These are phyloP conservation scores for Lagenidium sp. DNA, from an alignment of 352 stramenopile species.

Conservation along the genomic window DNA sequence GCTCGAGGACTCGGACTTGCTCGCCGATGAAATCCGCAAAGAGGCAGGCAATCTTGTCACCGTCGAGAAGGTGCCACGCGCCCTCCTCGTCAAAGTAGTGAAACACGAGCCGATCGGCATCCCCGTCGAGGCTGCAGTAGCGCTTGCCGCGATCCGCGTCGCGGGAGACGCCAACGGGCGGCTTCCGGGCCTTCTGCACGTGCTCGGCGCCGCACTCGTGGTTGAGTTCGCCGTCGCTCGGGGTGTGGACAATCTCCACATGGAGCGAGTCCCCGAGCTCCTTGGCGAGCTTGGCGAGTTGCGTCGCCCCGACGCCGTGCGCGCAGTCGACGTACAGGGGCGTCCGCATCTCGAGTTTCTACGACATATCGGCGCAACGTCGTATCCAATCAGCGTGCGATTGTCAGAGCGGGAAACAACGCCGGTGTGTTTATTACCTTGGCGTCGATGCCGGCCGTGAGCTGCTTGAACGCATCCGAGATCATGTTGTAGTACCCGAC, in stretches of 20 bases:
- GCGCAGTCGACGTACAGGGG: constrained; percentile 90
- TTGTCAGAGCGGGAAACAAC: too few relatives aligned
- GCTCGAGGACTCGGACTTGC: constrained; percentile 72
- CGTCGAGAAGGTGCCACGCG: constrained; percentile 90
- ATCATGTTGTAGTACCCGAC: constrained; percentile 96
- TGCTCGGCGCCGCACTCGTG: constrained; percentile 94
- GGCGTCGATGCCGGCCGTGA: constrained; percentile 70
- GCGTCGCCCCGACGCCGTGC: constrained; percentile 87
- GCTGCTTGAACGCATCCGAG: constrained; percentile 86
- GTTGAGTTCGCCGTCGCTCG: constrained; percentile 90
- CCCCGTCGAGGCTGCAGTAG: constrained; percentile 95
- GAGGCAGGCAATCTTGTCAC: constrained; percentile 97
- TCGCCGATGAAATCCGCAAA: constrained; percentile 92
- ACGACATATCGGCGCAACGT: not conserved
- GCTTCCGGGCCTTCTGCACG: constrained; percentile 92
- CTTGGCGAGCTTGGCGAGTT: constrained; percentile 70
- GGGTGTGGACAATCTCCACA: constrained; percentile 76
- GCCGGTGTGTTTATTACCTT: too few relatives aligned
- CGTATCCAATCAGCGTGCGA: too few relatives aligned
- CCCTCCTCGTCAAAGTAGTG: constrained; percentile 85
- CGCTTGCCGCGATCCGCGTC: constrained; percentile 64
- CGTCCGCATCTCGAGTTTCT: constrained; percentile 64
- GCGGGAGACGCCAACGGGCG: constrained; percentile 52
- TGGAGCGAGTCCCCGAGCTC: constrained; percentile 72
- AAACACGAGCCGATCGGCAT: constrained; percentile 98